These are phyloP conservation scores for Rasamsonia emersonii DNA, from an alignment of 2,329 filamentous ascomycete genomes.

Conservation along the genomic window DNA sequence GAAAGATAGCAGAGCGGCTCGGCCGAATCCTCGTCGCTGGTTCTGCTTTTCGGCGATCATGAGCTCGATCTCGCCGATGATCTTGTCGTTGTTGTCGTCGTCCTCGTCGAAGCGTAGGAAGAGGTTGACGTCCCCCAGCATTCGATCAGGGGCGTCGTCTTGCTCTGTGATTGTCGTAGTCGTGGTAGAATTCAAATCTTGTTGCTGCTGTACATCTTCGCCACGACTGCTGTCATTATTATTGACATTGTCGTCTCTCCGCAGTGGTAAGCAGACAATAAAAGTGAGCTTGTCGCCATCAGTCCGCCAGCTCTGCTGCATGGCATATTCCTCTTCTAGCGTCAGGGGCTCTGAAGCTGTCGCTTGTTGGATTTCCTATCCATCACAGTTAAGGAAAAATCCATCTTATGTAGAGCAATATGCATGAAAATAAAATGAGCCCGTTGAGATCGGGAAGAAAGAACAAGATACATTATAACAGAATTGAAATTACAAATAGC, in stretches of 20 bases:
- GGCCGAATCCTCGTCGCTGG: slow-evolving; percentile 57
- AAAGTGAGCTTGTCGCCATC: slow-evolving; percentile 87
- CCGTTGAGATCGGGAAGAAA: slow-evolving; percentile 1
- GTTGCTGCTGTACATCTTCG: too few relatives aligned
- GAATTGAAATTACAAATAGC: too few relatives aligned
- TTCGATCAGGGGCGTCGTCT: slow-evolving; percentile 47
- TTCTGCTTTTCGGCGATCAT: slow-evolving; percentile 63
- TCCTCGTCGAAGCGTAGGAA: slow-evolving; percentile 60
- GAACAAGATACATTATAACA: neutral
- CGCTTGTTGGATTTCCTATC: slow-evolving; percentile 61
- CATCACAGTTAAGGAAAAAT: slow-evolving; percentile 6
- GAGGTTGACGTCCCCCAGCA: slow-evolving; percentile 72
- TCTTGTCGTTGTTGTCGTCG: slow-evolving; percentile 32
- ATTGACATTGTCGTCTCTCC: neutral
- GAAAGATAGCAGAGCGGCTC: slow-evolving; percentile 57
- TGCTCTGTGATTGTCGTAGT: slow-evolving; percentile 31
- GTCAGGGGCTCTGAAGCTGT: slow-evolving; percentile 82
- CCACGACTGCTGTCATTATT: too few relatives aligned
- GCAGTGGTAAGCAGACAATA: slow-evolving; percentile 58
- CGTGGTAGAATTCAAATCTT: too few relatives aligned
- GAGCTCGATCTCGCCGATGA: slow-evolving; percentile 69
- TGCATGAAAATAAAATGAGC: too few relatives aligned
- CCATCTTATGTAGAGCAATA: neutral
- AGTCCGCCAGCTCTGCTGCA: slow-evolving; percentile 78
- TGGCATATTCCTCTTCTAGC: slow-evolving; percentile 74